These are phyloP conservation scores for Penicillium steckii DNA, from an alignment of 495 filamentous ascomycete genomes.

Conservation along the genomic window DNA sequence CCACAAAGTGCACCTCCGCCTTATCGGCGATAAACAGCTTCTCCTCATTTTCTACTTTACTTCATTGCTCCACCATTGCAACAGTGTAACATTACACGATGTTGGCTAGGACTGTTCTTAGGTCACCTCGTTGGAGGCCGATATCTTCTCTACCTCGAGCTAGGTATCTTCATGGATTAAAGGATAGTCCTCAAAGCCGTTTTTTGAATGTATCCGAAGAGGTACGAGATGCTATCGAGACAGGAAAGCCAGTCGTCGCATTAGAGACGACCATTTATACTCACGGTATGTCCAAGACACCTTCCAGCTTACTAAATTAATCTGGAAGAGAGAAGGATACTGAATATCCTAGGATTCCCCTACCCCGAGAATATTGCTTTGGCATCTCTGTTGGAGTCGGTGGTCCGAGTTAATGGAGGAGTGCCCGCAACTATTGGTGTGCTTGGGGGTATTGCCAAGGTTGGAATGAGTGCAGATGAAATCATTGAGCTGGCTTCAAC, in stretches of 20 bases:
- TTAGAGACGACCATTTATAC: conserved; percentile 91
- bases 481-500: conserved; percentile 67
- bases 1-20: conserved; percentile 31
- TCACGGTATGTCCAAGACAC: conserved; percentile 52
- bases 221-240: conserved; percentile 69
- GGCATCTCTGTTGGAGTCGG: conserved; percentile 65
- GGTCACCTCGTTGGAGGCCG: conserved; percentile 16
- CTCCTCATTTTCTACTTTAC: conserved; percentile 23
- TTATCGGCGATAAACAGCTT: conserved; percentile 35
- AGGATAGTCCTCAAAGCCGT: conserved; percentile 40
- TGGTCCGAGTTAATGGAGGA: conserved; percentile 76
- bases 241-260: conserved; percentile 79
- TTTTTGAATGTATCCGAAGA: conserved; percentile 79
- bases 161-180: conserved; percentile 34
- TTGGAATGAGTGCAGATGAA: conserved; percentile 71
- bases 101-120: conserved; percentile 29
- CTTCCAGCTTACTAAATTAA: background rate
- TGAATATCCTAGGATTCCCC: conserved; percentile 61
- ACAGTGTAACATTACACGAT: conserved; percentile 15
- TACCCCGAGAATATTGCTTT: conserved; percentile 77
- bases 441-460: conserved; percentile 72
- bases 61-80: background rate
- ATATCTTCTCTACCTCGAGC: conserved; percentile 10
- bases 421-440: conserved; percentile 93
- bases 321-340: background rate